phyloP scores from a whole-genome alignment of 306 rosid species.

The Trifolium fragiferum region DNA sequence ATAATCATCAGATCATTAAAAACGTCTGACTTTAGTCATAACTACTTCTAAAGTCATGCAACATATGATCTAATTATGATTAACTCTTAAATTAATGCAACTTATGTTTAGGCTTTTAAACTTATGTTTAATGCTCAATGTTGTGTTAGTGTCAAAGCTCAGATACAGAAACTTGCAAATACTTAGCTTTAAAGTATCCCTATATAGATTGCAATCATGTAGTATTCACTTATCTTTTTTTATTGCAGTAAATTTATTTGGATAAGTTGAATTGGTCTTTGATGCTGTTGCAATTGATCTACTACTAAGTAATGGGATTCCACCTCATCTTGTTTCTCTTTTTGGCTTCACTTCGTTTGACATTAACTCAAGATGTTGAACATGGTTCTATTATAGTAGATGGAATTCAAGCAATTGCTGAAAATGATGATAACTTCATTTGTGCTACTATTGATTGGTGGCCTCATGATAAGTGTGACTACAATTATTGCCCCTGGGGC shows the following conservation, averaged over 20 bases:
- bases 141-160: background rate
- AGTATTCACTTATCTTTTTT: background rate
- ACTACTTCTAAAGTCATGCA: background rate
- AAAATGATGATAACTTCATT: conserved; percentile 70
- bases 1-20: background rate
- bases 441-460: conserved; percentile 99
- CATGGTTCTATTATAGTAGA: conserved; percentile 57
- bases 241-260: conserved; percentile 46
- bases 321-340: conserved; percentile 54
- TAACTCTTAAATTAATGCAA: background rate
- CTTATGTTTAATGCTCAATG: background rate
- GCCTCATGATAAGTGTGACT: conserved; percentile 89
- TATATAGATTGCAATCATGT: conserved; percentile 19
- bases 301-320: conserved; percentile 54
- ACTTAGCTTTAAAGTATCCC: conserved; percentile 24
- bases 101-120: background rate
- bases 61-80: background rate
- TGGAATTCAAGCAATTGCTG: conserved; percentile 62
- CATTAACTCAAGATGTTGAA: conserved; percentile 54
- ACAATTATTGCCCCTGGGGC: conserved; percentile 90
- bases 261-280: conserved; percentile 44
- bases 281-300: conserved; percentile 41
- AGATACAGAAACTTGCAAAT: conserved; percentile 8
- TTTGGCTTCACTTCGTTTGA: conserved; percentile 54
- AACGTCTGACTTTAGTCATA: background rate